phyloP scores from a whole-genome alignment of 139 green algal genomes.

The Chlorella sp. region DNA sequence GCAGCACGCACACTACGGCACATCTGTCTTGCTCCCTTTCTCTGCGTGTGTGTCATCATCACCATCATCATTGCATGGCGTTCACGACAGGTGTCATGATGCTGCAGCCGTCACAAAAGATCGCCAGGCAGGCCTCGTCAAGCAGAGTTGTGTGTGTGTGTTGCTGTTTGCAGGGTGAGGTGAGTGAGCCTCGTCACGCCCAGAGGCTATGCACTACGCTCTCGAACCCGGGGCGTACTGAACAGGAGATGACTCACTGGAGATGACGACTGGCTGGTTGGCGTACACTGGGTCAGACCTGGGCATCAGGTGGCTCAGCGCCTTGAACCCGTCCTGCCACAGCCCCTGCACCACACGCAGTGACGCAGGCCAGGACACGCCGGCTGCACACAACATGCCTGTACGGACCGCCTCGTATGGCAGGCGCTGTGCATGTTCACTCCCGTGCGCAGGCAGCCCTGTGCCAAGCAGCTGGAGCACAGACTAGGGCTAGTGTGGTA shows the following conservation, averaged over 20 bases:
- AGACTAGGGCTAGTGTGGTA: no score
- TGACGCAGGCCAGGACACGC: not conserved
- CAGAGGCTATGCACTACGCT: not conserved
- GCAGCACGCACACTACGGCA: no score
- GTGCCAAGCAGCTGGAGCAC: no score
- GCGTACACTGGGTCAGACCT: conserved; percentile 9
- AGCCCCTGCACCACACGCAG: not conserved
- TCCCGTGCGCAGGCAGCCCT: not conserved
- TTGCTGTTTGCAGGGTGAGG: not conserved
- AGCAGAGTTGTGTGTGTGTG: no score
- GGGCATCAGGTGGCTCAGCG: not conserved
- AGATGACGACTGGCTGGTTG: not conserved
- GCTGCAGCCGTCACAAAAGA: no score
- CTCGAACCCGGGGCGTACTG: not conserved
- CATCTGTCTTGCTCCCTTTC: no score
- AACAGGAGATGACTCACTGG: conserved; percentile 2
- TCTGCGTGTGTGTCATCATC: no score
- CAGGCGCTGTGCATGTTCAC: not conserved
- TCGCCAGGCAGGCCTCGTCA: no score
- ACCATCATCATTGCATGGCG: no score
- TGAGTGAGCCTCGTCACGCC: not conserved
- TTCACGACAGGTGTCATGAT: no score
- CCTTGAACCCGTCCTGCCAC: conserved; percentile 12
- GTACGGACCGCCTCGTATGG: not conserved
- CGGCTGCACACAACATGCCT: not conserved